Base-by-base conservation (phyloP, 805 yeast genomes). In the Nakazawaea laoshanensis region DNA sequence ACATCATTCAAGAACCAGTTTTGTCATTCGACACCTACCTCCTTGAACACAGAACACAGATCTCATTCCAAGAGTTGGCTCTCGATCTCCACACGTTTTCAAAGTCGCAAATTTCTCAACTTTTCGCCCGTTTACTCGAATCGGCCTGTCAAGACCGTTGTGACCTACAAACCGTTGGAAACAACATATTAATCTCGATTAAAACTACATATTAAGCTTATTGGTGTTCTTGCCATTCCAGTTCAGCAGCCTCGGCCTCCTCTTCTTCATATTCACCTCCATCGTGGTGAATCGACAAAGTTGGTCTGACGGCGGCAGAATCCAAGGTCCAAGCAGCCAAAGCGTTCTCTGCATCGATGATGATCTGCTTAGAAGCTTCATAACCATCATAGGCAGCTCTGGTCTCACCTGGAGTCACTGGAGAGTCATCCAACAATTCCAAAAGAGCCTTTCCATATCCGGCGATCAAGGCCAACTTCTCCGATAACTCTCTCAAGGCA, bases 371-470 rank as follows among this genome's bases (percentile, higher is more conserved):
- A 26, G 89, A 79, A 29, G 89, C 87, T 58, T 82, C 92, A 57
- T 81, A 82, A 46, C 94, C 94, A 49, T 82, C 94, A 56, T 82
- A 82, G 38, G 88, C 81, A 25, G 88, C 81, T 74, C 92, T 79
- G 30, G 89, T 81, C 65, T 83, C 94, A 67, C 94, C 94, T 39
- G 94, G 94, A 39, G 89, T 81, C 33, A 83, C 89, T 41, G 92
- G 83, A 42, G 85, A 63, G 51, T 82, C 92, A 52, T 83, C 94
- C 53, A 84, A 67, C 53, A 84, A 69, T 62, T 82, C 89, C 52
- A 84, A 67, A 38, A 84, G 60, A 20, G 89, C 92, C 64, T 82
- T 82, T 62, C 94, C 94, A 65, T 84, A 82, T 41, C 92, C 89
- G 34, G 94, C 89, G 59, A 85, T 79, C 49, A 84, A 66, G 36